Base-by-base conservation (phyloP, 2,329 filamentous ascomycete genomes). In the Apiospora kogelbergensis region DNA sequence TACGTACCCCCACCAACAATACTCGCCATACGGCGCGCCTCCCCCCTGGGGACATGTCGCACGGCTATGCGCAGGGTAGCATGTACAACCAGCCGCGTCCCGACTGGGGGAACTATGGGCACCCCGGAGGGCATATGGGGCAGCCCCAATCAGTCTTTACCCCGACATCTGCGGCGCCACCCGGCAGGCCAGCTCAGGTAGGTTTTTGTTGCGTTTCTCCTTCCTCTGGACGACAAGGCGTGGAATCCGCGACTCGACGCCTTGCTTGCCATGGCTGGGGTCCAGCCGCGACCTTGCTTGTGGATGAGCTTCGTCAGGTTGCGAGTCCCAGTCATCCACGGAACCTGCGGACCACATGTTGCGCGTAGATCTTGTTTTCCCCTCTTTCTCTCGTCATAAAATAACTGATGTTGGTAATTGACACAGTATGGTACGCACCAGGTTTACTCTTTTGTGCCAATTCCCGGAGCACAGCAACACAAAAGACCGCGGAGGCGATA, bases 381-480 rank as follows among this genome's bases (percentile, higher is more conserved):
- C 37, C 33, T 68, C 63, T 66, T 63, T 24, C 26, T 40, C 42
- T 65, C 66, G 65, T 65, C 73, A 70, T 73, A 68, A 73, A 72
- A 74, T 77, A 70, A 72, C 76, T 78, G 76, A 78, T 72, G 72
- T 70, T 74, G 68, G 75, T 83, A 76, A 74, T 66, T 66, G 40
- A 66, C 63, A 78, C 76, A 78, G 76, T 78, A 78, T 75, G 76
- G 75, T 74, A 73, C 72, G 33, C 77, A 77, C n/a, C 87, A 98
- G 88, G 95, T 99, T 48, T 98, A 98, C 80, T 98, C 95, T 0
- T 98, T 99, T 78, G 96, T 98, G 41, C 95, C 96, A 0, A 98
- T 98, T 76, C 96, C 96, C 1, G 96, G 96, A 72, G 94, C 95
- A 15, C 95, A 98, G 79, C 96, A 99, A 80, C 95, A 98, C 81